Evolutionary conservation across 805 yeast genomes (phyloP), one percentile per base, ranked within the genome.

Genomic region (Candida hispaniensis): DNA sequence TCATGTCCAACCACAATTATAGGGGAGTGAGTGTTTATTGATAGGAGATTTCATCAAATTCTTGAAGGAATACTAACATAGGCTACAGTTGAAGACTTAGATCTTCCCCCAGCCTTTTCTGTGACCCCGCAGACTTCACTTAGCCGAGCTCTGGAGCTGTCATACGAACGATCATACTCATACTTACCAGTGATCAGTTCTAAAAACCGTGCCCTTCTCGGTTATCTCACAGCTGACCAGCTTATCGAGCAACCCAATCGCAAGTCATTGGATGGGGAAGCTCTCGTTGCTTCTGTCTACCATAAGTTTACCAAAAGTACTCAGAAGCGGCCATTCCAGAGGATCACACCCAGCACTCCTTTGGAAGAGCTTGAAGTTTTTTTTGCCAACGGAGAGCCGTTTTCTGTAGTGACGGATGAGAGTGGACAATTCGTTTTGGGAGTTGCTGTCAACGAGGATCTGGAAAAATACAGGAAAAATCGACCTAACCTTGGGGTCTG

Each of bases 61-160:
- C n/a, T 8, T 11, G 14, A 16, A 36, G n/a, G n/a, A 12, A 27
- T 30, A 41, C 44, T 47, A 41, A 28, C 39, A 39, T 4, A 60
- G 46, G 75, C 77, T 8, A 68, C 73, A 2, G 64, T 72, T 5
- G 77, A 72, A 48, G 78, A 72, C 45, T 60, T 72, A 41, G 74
- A 71, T 48, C 61, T 70, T 30, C 65, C 66, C 25, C 78, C 77
- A 1, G 76, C 76, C 14, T 53, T 69, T 18, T 61, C 73, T 7
- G 65, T 72, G 18, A 60, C 61, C 30, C 74, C 75, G 1, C 49
- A 59, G 11, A 66, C 71, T 6, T 58, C 58, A 6, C 50, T 72
- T 21, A 54, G 51, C n/a, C 61, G 60, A 29, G 77, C 76, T 7
- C 52, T 69, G 19, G 75, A 69, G 44, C 55, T 69, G 22, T 62